Evolutionary conservation across 352 stramenopile species (phyloP), one percentile per base, ranked within the genome.

Genomic region (Lagenidium sp.): DNA sequence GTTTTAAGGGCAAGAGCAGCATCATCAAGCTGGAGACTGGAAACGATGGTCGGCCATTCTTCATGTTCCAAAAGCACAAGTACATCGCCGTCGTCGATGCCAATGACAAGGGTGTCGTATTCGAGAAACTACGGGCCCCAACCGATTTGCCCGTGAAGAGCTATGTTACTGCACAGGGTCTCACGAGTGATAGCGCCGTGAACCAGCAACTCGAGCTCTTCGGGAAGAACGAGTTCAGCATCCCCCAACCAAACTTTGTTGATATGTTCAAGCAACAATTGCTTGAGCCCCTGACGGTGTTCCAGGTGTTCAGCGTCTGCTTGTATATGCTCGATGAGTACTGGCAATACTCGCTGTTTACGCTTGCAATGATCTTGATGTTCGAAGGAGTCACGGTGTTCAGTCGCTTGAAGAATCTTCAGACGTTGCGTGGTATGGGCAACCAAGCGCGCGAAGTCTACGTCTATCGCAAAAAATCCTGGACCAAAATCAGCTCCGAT

Each of bases 301-400:
- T 99, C 64, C 97, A 99, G 80, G 75, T 99, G 40, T 96, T 99
- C 39, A 99, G 95, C 57, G 94, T 99, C 15, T 75, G 94, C 20
- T 67, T 99, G 19, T 99, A 98, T 85, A 97, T 91, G 69, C 72
- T 99, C 12, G 97, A 99, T 68, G 97, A 99, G 63, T 99, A 99
- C 75, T 99, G 96, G 95, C 95, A 99, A 66, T 99, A 99, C 72
- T 96, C 92, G 23, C 68, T 99, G n/a, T 99, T 99, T 53, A 99
- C 96, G 35, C 72, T 99, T 10, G 71, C 81, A 31, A 98, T 98
- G 74, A 91, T 99, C 39, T 60, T 99, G 39, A 82, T 99, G 62
- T 99, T 99, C 51, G 97, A 99, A 60, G 86, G 80, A 22, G 96
- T 96, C 11, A 93, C 97, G 2, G 95, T 97, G 11, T 87, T 95